phyloP scores from a whole-genome alignment of 768 basidiomycete species.

The Tulasnella sp. region DNA sequence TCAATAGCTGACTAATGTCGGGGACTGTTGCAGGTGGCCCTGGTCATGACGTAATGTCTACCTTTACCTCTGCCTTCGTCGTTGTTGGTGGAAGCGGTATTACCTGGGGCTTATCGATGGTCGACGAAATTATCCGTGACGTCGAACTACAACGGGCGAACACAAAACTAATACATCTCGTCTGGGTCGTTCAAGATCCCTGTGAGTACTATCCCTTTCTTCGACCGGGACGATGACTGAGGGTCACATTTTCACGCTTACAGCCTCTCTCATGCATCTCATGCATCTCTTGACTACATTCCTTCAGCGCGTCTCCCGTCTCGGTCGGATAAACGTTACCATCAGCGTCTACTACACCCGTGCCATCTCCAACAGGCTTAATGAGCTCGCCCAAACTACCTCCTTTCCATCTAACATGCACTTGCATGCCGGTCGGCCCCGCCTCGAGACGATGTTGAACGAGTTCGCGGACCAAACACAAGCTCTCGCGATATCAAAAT shows the following conservation, averaged over 20 bases:
- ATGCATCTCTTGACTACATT: constrained; percentile 38
- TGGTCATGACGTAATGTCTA: constrained; percentile 47
- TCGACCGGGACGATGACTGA: neutral
- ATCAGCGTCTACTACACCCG: constrained; percentile 52
- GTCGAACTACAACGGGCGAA: constrained; percentile 38
- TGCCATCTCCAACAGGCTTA: constrained; percentile 20
- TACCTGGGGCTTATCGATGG: constrained; percentile 50
- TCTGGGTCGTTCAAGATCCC: constrained; percentile 54
- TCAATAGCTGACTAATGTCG: constrained; percentile 17
- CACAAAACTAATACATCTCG: constrained; percentile 48
- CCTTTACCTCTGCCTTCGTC: constrained; percentile 57
- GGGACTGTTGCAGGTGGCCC: constrained; percentile 36
- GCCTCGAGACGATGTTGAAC: neutral
- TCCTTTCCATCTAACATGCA: neutral
- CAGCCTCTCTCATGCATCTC: constrained; percentile 37
- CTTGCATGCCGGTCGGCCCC: constrained; percentile 1
- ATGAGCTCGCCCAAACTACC: neutral
- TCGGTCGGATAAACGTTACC: constrained; percentile 33
- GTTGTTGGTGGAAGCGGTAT: constrained; percentile 70
- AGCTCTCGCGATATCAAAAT: neutral
- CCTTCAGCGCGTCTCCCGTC: constrained; percentile 24
- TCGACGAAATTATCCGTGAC: constrained; percentile 50
- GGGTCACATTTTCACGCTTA: constrained; percentile 19
- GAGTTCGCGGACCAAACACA: neutral
- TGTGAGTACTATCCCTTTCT: constrained; percentile 28